A percentile compares a stretch with the other conserved stretches of the same genome.
Evolutionary conservation across 345 rosid genomes (phyloP).

Genomic region (Nephelium lappaceum): DNA sequence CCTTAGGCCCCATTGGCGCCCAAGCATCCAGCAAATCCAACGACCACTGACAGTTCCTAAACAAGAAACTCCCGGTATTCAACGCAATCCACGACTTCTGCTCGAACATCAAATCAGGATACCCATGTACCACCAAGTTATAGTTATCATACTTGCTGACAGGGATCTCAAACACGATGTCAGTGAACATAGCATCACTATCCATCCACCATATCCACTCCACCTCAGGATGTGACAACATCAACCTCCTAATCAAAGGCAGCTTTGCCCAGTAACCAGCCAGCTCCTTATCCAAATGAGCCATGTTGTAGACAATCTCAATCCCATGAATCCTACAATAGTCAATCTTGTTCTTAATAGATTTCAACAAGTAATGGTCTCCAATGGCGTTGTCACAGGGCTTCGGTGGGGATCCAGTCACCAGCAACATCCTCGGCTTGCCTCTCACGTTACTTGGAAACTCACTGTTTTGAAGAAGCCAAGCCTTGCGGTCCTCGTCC

Average conservation of each 20-base stretch:
- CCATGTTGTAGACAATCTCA: conserved; percentile 96
- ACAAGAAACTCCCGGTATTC: conserved; percentile 92
- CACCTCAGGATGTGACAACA: conserved; percentile 89
- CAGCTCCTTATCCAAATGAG: conserved; percentile 87
- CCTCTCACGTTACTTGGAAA: conserved; percentile 69
- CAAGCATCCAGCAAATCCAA: conserved; percentile 90
- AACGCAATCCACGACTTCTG: conserved; percentile 94
- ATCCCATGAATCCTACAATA: conserved; percentile 97
- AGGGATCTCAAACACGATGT: conserved; percentile 88
- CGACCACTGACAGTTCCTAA: conserved; percentile 93
- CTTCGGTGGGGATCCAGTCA: conserved; percentile 88
- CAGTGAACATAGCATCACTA: conserved; percentile 95
- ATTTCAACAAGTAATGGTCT: conserved; percentile 84
- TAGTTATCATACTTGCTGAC: conserved; percentile 58
- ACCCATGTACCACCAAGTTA: conserved; percentile 89
- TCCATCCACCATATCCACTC: conserved; percentile 99
- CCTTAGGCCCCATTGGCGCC: conserved; percentile 98
- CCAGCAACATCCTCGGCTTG: conserved; percentile 69
- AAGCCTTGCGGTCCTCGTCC: conserved; percentile 65
- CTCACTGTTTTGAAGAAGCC: conserved; percentile 67
- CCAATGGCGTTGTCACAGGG: conserved; percentile 95
- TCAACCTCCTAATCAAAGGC: conserved; percentile 83
- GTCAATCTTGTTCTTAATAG: conserved; percentile 89
- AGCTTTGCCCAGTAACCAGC: conserved; percentile 97
- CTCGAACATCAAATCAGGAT: conserved; percentile 80